phyloP scores from a whole-genome alignment of 106 monocot genomes.

The Acorus gramineus region DNA sequence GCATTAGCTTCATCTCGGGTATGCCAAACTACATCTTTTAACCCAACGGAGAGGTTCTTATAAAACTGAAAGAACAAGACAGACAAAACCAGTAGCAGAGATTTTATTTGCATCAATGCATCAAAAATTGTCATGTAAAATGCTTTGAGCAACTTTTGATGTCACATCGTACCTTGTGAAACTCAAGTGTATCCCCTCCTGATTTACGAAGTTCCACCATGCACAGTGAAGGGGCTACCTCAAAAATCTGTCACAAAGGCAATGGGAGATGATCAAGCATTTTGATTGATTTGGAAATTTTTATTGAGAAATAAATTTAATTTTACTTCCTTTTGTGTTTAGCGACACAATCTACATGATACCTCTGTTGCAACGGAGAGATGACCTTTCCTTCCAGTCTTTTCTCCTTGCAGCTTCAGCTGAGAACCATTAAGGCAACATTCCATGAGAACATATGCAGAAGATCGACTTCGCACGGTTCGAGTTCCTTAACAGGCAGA shows the following conservation, averaged over 20 bases:
- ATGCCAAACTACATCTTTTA: slow-evolving; percentile 39
- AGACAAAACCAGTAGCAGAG: neutral
- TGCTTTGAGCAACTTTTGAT: too few species aligned
- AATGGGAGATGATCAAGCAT: neutral
- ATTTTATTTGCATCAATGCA: too few species aligned
- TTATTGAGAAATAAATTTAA: neutral
- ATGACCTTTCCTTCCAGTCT: slow-evolving; percentile 80
- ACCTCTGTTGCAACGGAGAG: slow-evolving; percentile 87
- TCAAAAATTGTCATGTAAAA: too few species aligned
- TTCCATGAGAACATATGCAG: too few species aligned
- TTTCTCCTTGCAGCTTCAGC: slow-evolving; percentile 79
- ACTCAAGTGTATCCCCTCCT: slow-evolving; percentile 62
- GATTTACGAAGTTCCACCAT: slow-evolving; percentile 75
- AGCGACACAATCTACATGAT: neutral
- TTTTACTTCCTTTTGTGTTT: neutral
- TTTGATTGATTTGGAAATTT: too few species aligned
- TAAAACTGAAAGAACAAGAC: slow-evolving; percentile 24
- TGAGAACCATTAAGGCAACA: slow-evolving; percentile 6
- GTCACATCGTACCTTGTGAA: slow-evolving; percentile 31
- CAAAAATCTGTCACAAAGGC: slow-evolving; percentile 39
- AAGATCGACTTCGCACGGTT: too few species aligned
- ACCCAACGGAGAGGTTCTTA: slow-evolving; percentile 32
- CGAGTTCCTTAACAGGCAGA: too few species aligned
- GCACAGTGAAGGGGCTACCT: slow-evolving; percentile 60
- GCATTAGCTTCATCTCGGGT: neutral